Conservation (phyloP, 2,329 filamentous ascomycete genomes). For the Aspergillus sp. region DNA sequence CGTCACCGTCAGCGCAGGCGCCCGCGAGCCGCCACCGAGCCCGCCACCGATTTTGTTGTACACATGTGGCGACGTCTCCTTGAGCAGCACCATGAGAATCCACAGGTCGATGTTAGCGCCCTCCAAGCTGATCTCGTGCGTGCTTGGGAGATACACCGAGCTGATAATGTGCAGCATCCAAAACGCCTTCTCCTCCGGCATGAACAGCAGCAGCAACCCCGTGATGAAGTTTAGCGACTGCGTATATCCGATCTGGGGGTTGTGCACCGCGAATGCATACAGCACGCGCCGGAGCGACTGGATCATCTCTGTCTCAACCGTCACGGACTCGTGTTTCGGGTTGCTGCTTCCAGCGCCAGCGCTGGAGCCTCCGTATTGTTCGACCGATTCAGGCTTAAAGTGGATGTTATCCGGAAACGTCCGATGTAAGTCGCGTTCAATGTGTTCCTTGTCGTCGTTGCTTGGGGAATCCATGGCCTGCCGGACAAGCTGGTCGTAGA, state of each 20-base stretch:
- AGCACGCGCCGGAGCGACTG: conserved; percentile 80
- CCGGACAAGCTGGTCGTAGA: conserved; percentile 72
- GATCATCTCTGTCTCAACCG: conserved; percentile 74
- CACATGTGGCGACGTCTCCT: conserved; percentile 77
- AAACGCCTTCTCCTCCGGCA: conserved; percentile 89
- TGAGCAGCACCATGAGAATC: conserved; percentile 84
- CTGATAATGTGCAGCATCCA: conserved; percentile 94
- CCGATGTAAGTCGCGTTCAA: conserved; percentile 88
- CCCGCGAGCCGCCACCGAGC: conserved; percentile 39
- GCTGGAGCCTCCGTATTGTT: conserved; percentile 17
- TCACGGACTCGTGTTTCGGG: conserved; percentile 36
- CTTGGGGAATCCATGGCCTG: conserved; percentile 66
- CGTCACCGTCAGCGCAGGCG: conserved; percentile 45
- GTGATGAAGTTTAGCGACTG: conserved; percentile 95
- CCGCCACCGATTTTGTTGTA: conserved; percentile 86
- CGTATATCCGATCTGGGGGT: conserved; percentile 90
- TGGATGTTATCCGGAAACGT: conserved; percentile 93
- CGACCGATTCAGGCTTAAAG: conserved; percentile 68
- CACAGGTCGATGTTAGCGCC: conserved; percentile 92
- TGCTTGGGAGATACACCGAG: conserved; percentile 81
- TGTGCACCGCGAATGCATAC: conserved; percentile 86
- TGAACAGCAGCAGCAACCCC: conserved; percentile 83
- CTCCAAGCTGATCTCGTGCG: conserved; percentile 86
- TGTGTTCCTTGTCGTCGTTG: conserved; percentile 79
- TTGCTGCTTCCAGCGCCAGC: conserved; percentile 39